Evolutionary conservation across 345 rosid genomes (phyloP).

Genomic region (Eucalyptus pauciflora): DNA sequence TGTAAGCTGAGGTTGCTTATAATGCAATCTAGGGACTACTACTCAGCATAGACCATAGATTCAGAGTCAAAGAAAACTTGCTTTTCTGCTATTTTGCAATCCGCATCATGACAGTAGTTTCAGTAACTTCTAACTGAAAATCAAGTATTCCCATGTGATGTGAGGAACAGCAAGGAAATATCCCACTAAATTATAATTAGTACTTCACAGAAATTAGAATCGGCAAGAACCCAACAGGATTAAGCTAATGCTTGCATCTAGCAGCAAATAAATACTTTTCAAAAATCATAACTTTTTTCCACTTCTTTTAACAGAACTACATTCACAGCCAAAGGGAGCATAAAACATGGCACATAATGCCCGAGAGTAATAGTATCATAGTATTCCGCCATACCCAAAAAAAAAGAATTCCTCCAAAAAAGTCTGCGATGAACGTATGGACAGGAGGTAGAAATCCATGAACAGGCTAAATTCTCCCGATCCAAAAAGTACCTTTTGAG

Average conservation of each 20-base stretch:
- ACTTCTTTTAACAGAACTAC: background rate
- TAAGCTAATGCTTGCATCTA: background rate
- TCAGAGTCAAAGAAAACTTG: background rate
- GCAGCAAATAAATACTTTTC: background rate
- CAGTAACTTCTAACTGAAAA: background rate
- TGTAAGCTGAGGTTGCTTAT: background rate
- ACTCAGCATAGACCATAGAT: background rate
- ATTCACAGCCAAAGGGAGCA: background rate
- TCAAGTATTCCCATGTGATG: background rate
- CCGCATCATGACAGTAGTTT: background rate
- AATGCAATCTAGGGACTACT: background rate
- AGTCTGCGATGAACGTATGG: background rate
- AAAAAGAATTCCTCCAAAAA: background rate
- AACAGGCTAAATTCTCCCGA: background rate
- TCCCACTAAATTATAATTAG: background rate
- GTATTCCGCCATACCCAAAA: background rate
- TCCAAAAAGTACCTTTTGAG: slow-evolving; percentile 38
- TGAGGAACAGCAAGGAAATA: background rate
- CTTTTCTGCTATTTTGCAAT: background rate
- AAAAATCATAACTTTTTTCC: background rate
- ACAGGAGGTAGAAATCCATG: background rate
- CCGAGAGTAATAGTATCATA: background rate
- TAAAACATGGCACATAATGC: background rate
- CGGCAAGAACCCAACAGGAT: background rate
- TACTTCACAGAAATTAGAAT: background rate